phyloP scores from a whole-genome alignment of 768 basidiomycete species.

The Lactarius deliciosus region DNA sequence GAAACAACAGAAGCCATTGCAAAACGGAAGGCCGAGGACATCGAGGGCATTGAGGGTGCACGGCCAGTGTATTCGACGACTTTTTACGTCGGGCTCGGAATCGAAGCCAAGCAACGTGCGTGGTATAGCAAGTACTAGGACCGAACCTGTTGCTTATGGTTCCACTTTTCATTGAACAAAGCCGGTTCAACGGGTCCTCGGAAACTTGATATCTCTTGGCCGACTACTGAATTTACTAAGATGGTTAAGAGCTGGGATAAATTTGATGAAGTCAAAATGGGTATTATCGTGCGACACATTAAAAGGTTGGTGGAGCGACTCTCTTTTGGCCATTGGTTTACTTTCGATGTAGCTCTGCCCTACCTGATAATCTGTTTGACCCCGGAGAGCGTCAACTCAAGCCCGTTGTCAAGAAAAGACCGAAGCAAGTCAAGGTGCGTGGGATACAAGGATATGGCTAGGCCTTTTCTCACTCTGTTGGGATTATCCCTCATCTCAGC shows the following conservation, averaged over 20 bases:
- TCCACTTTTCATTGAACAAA: constrained; percentile 36
- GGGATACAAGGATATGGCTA: neutral
- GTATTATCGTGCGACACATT: constrained; percentile 90
- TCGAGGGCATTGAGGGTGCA: constrained; percentile 71
- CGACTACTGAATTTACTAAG: constrained; percentile 92
- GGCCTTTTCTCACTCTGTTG: neutral
- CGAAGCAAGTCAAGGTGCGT: constrained; percentile 61
- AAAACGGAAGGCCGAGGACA: constrained; percentile 75
- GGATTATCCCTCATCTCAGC: constrained; percentile 14
- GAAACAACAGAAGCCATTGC: constrained; percentile 72
- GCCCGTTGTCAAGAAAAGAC: constrained; percentile 62
- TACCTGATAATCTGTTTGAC: constrained; percentile 84
- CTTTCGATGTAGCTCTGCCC: constrained; percentile 49
- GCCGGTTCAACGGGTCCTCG: constrained; percentile 77
- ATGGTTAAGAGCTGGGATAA: constrained; percentile 95
- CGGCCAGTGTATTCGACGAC: constrained; percentile 92
- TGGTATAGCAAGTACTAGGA: constrained; percentile 30
- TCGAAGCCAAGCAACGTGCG: constrained; percentile 89
- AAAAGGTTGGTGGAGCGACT: constrained; percentile 56
- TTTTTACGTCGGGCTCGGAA: constrained; percentile 93
- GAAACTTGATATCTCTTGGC: constrained; percentile 93
- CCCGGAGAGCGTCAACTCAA: constrained; percentile 76
- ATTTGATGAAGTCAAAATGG: constrained; percentile 90
- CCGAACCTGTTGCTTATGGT: constrained; percentile 22
- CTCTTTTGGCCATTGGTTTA: constrained; percentile 18